Evolutionary conservation across 164 flowering plant species (phyloP), one percentile per base, ranked within the genome.

Genomic region (Magnolia officinalis): DNA sequence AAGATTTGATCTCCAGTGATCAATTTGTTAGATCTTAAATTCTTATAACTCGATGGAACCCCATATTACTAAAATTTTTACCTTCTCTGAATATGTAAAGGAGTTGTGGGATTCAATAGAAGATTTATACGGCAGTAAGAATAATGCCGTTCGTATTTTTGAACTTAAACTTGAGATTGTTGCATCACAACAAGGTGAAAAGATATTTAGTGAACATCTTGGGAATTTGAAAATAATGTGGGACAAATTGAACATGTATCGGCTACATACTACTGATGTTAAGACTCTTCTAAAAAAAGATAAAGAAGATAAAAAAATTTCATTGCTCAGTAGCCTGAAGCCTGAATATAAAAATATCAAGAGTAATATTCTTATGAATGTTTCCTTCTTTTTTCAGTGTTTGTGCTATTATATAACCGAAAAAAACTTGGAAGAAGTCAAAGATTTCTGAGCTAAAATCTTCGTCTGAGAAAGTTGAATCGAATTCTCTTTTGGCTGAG

Each of bases 281-380:
- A 75, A 65, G 14, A 71, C 31, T n/a, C 49, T 81, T 18, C 19
- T 45, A 9, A 18, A 78, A 67, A 23, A 74, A 6, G 80, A 50
- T 14, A 71, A 78, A 71, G 67, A 78, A 70, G 83, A 81, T 63
- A 72, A 72, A n/a, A n/a, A n/a, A n/a, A n/a, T n/a, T n/a, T 24
- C 26, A 26, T 26, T 26, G 29, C 2, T 26, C 29, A 26, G 29
- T 26, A 26, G 29, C 29, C 6, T 74, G 11, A 74, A 31, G 1
- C 55, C 73, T 9, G 61, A 75, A 6, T 74, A 49, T 72, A 77
- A 81, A 50, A 31, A 67, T 64, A 23, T 78, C 2, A 50, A 18
- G 10, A 72, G 80, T 23, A 45, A 67, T 3, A 72, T 75, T 69
- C 73, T 81, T 21, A 75, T 81, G 83, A 21, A 63, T 29, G 8